These are phyloP conservation scores for Ambrosia trifida DNA, from an alignment of 129 eudicot species.

Conservation along the genomic window DNA sequence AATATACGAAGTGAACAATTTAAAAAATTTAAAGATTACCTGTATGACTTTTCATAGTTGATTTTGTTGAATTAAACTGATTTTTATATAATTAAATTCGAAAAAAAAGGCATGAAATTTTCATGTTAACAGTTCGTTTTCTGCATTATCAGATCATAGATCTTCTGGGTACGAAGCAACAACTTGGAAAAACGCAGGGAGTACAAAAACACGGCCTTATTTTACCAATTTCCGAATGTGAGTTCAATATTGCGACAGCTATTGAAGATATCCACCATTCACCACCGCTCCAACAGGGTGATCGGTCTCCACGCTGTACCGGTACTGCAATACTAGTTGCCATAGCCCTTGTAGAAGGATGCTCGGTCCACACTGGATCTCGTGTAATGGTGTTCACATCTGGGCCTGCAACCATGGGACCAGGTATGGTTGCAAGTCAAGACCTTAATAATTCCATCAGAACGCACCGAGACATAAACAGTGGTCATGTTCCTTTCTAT, in stretches of 20 bases:
- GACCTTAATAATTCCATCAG: constrained; percentile 62
- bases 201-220: constrained; percentile 65
- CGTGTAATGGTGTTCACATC: constrained; percentile 92
- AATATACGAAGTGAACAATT: too few relatives aligned
- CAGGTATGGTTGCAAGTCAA: constrained; percentile 69
- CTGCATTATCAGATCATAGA: constrained; percentile 58
- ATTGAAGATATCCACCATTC: constrained; percentile 82
- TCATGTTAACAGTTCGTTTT: constrained; percentile 1
- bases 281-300: constrained; percentile 43
- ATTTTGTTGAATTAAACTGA: neutral
- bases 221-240: constrained; percentile 77
- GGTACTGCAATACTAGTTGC: constrained; percentile 86
- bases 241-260: constrained; percentile 72
- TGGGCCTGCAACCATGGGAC: constrained; percentile 94
- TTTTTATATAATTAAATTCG: neutral
- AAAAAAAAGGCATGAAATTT: neutral
- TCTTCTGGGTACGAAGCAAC: constrained; percentile 61
- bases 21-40: too few relatives aligned
- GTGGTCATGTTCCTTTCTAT: constrained; percentile 46
- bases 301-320: constrained; percentile 80
- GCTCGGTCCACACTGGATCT: constrained; percentile 57
- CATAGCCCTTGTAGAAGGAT: constrained; percentile 82
- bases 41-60: neutral
- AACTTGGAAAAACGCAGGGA: constrained; percentile 55
- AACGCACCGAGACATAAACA: constrained; percentile 76